Evolutionary conservation across 2,329 filamentous ascomycete species (phyloP), one percentile per base, ranked within the genome.

Genomic region (Aspergillus sp.): DNA sequence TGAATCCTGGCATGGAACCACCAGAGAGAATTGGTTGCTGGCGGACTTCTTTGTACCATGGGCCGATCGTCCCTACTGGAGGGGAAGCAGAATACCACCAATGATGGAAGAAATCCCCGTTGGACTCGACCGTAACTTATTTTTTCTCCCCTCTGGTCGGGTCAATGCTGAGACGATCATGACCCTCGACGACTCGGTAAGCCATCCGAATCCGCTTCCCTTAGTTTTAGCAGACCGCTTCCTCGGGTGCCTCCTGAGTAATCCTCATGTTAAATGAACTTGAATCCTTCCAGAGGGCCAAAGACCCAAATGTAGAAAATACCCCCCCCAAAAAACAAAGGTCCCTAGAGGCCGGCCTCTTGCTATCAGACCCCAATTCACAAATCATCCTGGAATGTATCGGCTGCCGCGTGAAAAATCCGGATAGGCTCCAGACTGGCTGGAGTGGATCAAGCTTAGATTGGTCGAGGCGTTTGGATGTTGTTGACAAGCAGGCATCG

Each of bases 401-500:
- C 51, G 50, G 36, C 48, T 63, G 47, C 57, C 52, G 38, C 58
- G 57, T 61, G 56, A 36, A 56, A 61, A 50, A 54, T 49, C 25
- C 19, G 38, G 60, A 45, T 49, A 41, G 53, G 61, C 58, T 45
- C 53, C 59, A 58, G 25, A 63, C 57, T 60, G 56, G 57, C 51
- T 25, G 54, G 30, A 32, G 53, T 55, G 56, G 59, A 63, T 32
- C 63, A 54, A 38, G 55, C 47, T 23, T 41, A 63, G 61, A 67
- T 63, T 66, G 65, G 64, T 48, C 59, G 58, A 61, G 61, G 63
- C 61, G 32, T 55, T 55, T n/a, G 53, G 57, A 55, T 43, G 60
- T 58, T 62, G 60, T 63, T 71, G 72, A 74, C 69, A 71, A 68
- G 67, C 72, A 76, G 73, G 72, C 71, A 72, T 74, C 80, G 51